Conservation (phyloP, 805 yeast genomes). For the Zygotorulaspora danielsina region DNA sequence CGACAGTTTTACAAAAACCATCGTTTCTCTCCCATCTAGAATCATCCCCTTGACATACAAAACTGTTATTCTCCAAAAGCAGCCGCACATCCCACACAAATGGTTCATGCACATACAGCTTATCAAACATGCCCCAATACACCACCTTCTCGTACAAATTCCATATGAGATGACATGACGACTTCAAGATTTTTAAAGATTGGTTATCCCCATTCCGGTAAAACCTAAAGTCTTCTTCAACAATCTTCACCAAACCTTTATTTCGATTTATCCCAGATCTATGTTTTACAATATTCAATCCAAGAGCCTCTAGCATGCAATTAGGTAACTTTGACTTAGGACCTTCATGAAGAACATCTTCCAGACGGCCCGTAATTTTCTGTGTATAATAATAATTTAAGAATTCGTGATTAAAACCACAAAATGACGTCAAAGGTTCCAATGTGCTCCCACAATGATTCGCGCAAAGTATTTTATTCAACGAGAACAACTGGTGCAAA, state of each 20-base stretch:
- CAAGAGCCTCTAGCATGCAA: slow-evolving; percentile 5
- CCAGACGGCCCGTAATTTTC: background rate
- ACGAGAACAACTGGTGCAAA: slow-evolving; percentile 14
- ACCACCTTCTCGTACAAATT: slow-evolving; percentile 11
- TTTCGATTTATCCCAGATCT: slow-evolving; percentile 1
- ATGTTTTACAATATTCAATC: slow-evolving; percentile 10
- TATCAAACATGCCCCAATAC: slow-evolving; percentile 13
- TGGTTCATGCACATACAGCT: slow-evolving; percentile 10
- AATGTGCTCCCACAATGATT: slow-evolving; percentile 7
- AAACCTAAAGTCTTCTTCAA: slow-evolving; percentile 6
- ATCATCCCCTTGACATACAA: slow-evolving; percentile 10
- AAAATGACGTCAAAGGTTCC: slow-evolving; percentile 1
- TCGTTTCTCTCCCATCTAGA: background rate
- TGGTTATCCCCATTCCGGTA: slow-evolving; percentile 5
- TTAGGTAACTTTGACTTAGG: background rate
- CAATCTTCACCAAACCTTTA: slow-evolving; percentile 3
- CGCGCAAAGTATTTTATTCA: slow-evolving; percentile 12
- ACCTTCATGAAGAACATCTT: background rate
- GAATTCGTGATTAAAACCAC: slow-evolving; percentile 13
- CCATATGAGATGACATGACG: slow-evolving; percentile 15
- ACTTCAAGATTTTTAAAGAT: slow-evolving; percentile 12
- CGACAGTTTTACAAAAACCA: background rate
- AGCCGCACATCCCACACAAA: slow-evolving; percentile 12
- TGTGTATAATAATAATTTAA: background rate
- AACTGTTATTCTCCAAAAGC: slow-evolving; percentile 12